phyloP scores from a whole-genome alignment of 129 eudicot species.

The Pulicaria dysenterica region DNA sequence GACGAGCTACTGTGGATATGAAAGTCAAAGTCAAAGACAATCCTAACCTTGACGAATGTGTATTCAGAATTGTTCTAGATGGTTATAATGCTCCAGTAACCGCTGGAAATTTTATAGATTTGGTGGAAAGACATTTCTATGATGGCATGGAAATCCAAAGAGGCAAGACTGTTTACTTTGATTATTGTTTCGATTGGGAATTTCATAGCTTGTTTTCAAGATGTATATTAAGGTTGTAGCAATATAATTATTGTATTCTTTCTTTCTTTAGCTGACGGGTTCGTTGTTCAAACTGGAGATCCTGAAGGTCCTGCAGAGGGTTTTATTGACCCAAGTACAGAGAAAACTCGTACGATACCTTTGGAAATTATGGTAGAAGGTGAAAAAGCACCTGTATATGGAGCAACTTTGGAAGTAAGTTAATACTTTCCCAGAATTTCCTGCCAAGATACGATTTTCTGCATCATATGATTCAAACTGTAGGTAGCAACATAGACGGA shows the following conservation, averaged over 20 bases:
- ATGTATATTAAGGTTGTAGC: slow-evolving; percentile 11
- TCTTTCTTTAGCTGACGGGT: slow-evolving; percentile 80
- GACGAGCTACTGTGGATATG: slow-evolving; percentile 97
- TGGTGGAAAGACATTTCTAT: slow-evolving; percentile 93
- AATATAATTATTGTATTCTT: slow-evolving; percentile 10
- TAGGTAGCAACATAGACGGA: not conserved
- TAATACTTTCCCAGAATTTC: not conserved
- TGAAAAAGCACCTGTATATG: slow-evolving; percentile 88
- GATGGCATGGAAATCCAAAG: slow-evolving; percentile 99
- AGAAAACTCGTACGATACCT: slow-evolving; percentile 85
- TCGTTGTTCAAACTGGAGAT: slow-evolving; percentile 98
- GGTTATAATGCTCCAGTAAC: slow-evolving; percentile 98
- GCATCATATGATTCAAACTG: not conserved
- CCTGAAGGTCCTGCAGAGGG: slow-evolving; percentile 99
- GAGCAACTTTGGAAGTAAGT: slow-evolving; percentile 89
- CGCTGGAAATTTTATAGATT: slow-evolving; percentile 94
- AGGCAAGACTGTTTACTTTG: slow-evolving; percentile 40
- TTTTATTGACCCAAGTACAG: slow-evolving; percentile 97
- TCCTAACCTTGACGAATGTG: slow-evolving; percentile 79
- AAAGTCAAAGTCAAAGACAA: slow-evolving; percentile 99
- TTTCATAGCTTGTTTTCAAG: not conserved
- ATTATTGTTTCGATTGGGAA: not conserved
- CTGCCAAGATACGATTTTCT: not conserved
- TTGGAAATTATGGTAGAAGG: slow-evolving; percentile 90
- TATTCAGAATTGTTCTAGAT: slow-evolving; percentile 86